Percentiles rank a stretch among this genome's conserved stretches.
Conservation (phyloP, 495 filamentous ascomycete species). For the Lasiosphaeriaceae sp. region DNA sequence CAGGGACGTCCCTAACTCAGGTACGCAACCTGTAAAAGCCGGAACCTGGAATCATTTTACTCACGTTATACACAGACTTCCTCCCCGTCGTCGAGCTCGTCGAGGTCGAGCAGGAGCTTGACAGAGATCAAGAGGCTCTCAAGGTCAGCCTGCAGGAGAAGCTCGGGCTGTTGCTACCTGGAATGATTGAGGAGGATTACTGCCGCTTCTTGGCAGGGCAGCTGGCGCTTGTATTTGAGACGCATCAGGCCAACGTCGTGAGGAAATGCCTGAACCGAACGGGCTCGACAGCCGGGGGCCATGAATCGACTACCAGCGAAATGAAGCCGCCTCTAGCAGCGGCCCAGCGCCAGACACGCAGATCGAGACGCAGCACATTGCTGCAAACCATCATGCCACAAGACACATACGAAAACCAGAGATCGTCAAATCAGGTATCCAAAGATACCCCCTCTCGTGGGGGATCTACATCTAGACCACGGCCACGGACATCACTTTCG, state of each 20-base stretch:
- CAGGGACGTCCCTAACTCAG: conserved; percentile 13
- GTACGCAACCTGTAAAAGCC: conserved; percentile 5
- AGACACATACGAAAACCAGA: no score
- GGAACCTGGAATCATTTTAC: neutral
- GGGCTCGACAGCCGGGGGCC: neutral
- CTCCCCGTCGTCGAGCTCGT: conserved; percentile 25
- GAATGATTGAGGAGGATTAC: conserved; percentile 17
- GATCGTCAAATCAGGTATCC: no score
- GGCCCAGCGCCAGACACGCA: neutral
- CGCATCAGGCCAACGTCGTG: conserved; percentile 22
- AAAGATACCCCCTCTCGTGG: no score
- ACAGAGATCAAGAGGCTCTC: conserved; percentile 17
- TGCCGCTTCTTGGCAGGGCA: conserved; percentile 25
- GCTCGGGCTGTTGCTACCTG: conserved; percentile 24
- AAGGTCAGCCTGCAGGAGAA: conserved; percentile 23
- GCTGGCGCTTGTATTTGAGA: conserved; percentile 27
- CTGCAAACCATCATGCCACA: neutral
- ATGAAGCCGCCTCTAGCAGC: neutral
- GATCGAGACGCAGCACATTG: conserved; percentile 8
- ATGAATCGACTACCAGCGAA: neutral
- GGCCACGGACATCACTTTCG: neutral
- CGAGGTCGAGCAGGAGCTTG: conserved; percentile 26
- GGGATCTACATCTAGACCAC: no score
- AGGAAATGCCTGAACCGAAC: conserved; percentile 11
- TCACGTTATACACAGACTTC: conserved; percentile 15